Conservation (phyloP, 352 stramenopile genomes). For the Pythium rhizo-oryzae region DNA sequence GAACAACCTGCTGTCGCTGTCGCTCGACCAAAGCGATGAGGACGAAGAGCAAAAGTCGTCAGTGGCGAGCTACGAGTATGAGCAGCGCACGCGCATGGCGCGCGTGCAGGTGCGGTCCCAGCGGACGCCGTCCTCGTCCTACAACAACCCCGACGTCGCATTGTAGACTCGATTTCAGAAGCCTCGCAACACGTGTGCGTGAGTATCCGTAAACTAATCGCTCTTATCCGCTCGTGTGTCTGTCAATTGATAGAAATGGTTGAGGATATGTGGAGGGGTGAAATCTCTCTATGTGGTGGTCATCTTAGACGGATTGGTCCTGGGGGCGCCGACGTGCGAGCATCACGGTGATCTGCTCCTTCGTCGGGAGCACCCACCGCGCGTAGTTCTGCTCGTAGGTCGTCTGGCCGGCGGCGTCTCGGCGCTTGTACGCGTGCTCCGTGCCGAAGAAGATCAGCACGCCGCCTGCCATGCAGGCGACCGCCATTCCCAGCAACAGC, state of each 20-base stretch:
- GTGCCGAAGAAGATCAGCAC: conserved; percentile 46
- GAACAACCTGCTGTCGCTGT: conserved; percentile 57
- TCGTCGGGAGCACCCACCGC: conserved; percentile 66
- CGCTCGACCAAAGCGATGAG: conserved; percentile 31
- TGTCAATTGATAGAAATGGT: too few relatives aligned
- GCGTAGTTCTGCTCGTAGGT: conserved; percentile 63
- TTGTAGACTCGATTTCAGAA: conserved; percentile 33
- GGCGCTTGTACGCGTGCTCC: conserved; percentile 49
- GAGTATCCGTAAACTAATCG: conserved; percentile 18
- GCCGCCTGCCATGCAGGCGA: conserved; percentile 42
- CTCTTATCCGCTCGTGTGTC: background rate
- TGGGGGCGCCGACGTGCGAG: conserved; percentile 23
- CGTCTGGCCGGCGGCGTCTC: conserved; percentile 39
- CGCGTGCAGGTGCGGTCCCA: conserved; percentile 30
- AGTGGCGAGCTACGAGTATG: conserved; percentile 14
- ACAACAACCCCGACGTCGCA: conserved; percentile 40
- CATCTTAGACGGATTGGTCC: conserved; percentile 24
- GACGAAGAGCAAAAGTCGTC: conserved; percentile 22
- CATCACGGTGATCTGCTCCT: conserved; percentile 56
- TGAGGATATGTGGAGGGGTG: background rate
- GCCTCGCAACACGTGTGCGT: background rate
- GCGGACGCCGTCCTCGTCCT: conserved; percentile 1
- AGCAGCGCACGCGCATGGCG: conserved; percentile 19
- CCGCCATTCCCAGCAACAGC: conserved; percentile 42
- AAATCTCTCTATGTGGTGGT: background rate